Percentiles rank a stretch among this genome's conserved stretches.
Evolutionary conservation across 257 asterid genomes (phyloP).

Genomic region (Thymus quinquecostatus): DNA sequence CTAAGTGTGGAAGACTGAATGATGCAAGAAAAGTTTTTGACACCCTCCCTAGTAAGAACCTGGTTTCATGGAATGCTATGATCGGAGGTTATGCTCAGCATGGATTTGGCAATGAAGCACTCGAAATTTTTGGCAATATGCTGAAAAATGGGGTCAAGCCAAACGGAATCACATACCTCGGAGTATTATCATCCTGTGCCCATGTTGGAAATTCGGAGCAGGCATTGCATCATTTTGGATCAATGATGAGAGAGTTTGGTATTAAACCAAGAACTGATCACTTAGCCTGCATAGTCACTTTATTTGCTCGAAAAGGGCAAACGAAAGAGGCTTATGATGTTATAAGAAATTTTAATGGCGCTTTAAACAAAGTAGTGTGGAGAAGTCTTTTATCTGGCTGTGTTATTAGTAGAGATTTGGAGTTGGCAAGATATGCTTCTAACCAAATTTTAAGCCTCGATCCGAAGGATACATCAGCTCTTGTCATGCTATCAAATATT

Average conservation of each 20-base stretch:
- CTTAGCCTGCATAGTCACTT: slow-evolving; percentile 68
- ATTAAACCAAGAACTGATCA: slow-evolving; percentile 67
- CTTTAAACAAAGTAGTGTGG: slow-evolving; percentile 74
- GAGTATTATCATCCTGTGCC: slow-evolving; percentile 70
- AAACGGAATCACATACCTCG: slow-evolving; percentile 62
- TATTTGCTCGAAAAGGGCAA: slow-evolving; percentile 67
- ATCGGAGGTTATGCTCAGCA: slow-evolving; percentile 77
- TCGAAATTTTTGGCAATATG: slow-evolving; percentile 63
- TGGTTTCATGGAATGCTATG: slow-evolving; percentile 82
- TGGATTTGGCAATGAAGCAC: slow-evolving; percentile 70
- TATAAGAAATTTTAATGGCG: slow-evolving; percentile 40
- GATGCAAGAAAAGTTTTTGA: slow-evolving; percentile 66
- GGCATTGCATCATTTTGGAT: slow-evolving; percentile 57
- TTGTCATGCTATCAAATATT: slow-evolving; percentile 64
- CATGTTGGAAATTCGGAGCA: slow-evolving; percentile 69
- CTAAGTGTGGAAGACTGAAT: slow-evolving; percentile 66
- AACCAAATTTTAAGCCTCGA: slow-evolving; percentile 59
- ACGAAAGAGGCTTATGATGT: slow-evolving; percentile 60
- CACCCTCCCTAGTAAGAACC: slow-evolving; percentile 51
- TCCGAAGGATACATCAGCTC: slow-evolving; percentile 73
- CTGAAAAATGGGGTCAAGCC: slow-evolving; percentile 49
- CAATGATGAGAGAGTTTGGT: slow-evolving; percentile 57
- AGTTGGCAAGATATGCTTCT: slow-evolving; percentile 64
- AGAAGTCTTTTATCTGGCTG: slow-evolving; percentile 78
- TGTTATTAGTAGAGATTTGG: slow-evolving; percentile 50